Evolutionary conservation across 305 asterid genomes (phyloP), one percentile per base, ranked within the genome.

Genomic region (Ilex paraguariensis): DNA sequence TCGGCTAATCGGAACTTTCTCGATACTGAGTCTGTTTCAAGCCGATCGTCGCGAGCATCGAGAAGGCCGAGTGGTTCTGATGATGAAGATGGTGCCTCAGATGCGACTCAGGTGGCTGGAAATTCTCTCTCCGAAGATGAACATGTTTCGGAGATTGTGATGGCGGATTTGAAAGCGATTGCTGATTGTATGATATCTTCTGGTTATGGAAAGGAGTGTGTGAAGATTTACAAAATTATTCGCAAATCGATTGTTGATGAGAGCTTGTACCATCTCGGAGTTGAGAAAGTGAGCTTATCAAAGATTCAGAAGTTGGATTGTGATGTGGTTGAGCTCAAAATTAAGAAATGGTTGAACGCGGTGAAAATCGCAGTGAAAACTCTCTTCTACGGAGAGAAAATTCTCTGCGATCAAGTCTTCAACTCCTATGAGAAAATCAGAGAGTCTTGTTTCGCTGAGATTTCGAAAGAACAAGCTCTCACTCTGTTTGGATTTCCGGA

Each of bases 201-300:
- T 0, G 60, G 60, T 28, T 56, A 56, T 30, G 60, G 44, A 32
- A 56, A 56, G 13, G 60, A 56, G 60, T 56, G 60, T 30, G 39
- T 30, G 4, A 30, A 56, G n/a, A 32, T 56, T 56, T 56, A 56
- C 15, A 56, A 32, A 28, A 6, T 28, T 13, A 32, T 56, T 14
- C n/a, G 60, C 3, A 56, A 32, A 56, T 30, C 39, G 3, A n/a
- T 56, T 10, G n/a, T 56, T 11, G 60, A 56, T 13, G 60, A 56
- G 60, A 28, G 42, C 6, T 31, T 56, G 39, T 31, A 30, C 42
- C 9, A 8, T 31, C 44, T 56, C 15, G 60, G 60, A 56, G 60
- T 56, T 30, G 60, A 56, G 60, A 56, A 12, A 30, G 2, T 56
- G 13, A 56, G 14, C 28, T 3, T 13, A 4, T 10, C 39, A 11